Percentiles rank a stretch among this genome's conserved stretches.
phyloP scores from a whole-genome alignment of 176 grass and related monocot species.

The Juncus effusus region DNA sequence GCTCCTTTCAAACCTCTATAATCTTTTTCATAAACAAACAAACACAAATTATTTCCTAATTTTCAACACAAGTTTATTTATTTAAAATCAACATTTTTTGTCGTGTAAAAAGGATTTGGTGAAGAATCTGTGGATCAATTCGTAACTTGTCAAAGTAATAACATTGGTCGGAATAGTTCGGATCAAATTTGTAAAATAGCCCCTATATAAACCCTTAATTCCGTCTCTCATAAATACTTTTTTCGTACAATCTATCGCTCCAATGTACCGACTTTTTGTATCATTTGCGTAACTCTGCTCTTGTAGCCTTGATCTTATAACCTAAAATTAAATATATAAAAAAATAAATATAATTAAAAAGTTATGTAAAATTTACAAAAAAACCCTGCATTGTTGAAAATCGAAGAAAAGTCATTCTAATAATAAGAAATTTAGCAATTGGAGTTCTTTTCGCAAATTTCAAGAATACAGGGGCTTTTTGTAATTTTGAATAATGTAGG shows the following conservation, averaged over 20 bases:
- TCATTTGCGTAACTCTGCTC: conserved; percentile 53
- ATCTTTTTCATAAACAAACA: background rate
- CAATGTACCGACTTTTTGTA: conserved; percentile 39
- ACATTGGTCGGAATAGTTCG: conserved; percentile 76
- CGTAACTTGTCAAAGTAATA: conserved; percentile 86
- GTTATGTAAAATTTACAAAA: too few species aligned
- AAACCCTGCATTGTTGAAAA: too few species aligned
- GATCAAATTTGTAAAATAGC: conserved; percentile 70
- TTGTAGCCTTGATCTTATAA: conserved; percentile 75
- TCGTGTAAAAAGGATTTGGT: conserved; percentile 35
- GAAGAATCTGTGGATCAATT: conserved; percentile 66
- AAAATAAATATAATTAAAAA: background rate
- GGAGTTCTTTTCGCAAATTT: background rate
- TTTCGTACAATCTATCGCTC: conserved; percentile 62
- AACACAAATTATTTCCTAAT: conserved; percentile 4
- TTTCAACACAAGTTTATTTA: background rate
- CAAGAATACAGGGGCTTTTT: conserved; percentile 2
- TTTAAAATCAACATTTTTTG: background rate
- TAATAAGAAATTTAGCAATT: too few species aligned
- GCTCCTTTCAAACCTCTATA: too few species aligned
- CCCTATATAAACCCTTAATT: conserved; percentile 69
- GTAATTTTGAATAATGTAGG: background rate
- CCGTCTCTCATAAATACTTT: conserved; percentile 60
- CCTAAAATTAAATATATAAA: conserved; percentile 35
- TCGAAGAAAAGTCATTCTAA: too few species aligned